phyloP scores from a whole-genome alignment of 345 rosid species.

The Psidium friedrichsthalianum region DNA sequence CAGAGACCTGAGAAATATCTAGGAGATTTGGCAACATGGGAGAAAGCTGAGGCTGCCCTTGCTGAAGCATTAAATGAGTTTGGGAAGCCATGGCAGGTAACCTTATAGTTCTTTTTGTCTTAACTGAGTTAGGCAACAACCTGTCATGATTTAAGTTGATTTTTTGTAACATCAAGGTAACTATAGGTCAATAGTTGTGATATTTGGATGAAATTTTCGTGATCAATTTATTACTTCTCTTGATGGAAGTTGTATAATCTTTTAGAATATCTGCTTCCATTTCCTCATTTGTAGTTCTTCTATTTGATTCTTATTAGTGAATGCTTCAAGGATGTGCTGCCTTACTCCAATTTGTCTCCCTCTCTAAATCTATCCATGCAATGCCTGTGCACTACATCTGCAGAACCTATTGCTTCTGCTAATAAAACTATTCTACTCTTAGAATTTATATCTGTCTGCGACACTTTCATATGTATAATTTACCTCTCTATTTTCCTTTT shows the following conservation, averaged over 20 bases:
- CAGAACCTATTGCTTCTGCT: background rate
- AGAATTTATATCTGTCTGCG: background rate
- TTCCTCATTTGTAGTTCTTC: background rate
- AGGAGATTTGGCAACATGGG: constrained; percentile 77
- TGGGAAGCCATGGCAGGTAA: constrained; percentile 88
- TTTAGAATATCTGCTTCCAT: background rate
- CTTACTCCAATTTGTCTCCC: background rate
- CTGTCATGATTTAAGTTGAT: background rate
- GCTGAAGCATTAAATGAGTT: constrained; percentile 59
- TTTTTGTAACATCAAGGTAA: background rate
- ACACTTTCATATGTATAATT: background rate
- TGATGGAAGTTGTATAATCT: background rate
- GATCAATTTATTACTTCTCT: background rate
- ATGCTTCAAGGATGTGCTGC: background rate
- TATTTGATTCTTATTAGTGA: background rate
- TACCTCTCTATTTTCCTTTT: background rate
- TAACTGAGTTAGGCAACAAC: background rate
- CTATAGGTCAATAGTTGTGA: background rate
- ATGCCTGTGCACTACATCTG: background rate
- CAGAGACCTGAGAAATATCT: constrained; percentile 95
- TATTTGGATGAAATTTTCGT: background rate
- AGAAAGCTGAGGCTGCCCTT: constrained; percentile 83
- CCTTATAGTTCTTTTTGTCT: background rate
- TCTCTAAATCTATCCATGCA: background rate
- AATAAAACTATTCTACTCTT: background rate